Conservation (phyloP, 495 filamentous ascomycete genomes). For the Cudoniella acicularis region DNA sequence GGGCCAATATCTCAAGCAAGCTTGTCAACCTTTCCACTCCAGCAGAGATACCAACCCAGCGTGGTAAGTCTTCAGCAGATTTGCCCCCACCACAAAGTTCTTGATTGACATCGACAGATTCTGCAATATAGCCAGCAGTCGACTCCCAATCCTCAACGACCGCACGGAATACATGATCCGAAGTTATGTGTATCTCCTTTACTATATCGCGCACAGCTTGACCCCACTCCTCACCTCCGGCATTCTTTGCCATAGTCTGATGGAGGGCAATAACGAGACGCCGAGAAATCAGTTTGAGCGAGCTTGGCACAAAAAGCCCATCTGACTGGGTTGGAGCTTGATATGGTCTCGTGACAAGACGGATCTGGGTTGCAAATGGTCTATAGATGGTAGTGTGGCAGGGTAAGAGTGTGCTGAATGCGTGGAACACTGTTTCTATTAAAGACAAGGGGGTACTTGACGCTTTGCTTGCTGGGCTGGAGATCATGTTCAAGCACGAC, state of each 20-base stretch:
- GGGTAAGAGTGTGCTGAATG: slow-evolving; percentile 65
- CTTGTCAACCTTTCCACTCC: slow-evolving; percentile 65
- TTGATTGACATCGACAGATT: slow-evolving; percentile 31
- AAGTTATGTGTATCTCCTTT: slow-evolving; percentile 58
- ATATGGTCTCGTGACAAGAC: slow-evolving; percentile 49
- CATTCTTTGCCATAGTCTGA: slow-evolving; percentile 71
- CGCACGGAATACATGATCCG: slow-evolving; percentile 70
- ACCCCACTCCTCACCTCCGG: slow-evolving; percentile 67
- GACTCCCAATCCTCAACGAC: slow-evolving; percentile 77
- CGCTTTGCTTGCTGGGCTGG: slow-evolving; percentile 32
- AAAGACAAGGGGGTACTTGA: slow-evolving; percentile 38
- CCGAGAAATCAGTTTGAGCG: slow-evolving; percentile 49
- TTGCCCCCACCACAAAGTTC: slow-evolving; percentile 41
- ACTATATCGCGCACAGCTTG: slow-evolving; percentile 57
- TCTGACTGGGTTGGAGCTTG: slow-evolving; percentile 54
- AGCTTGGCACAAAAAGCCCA: slow-evolving; percentile 38
- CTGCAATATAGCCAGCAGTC: slow-evolving; percentile 34
- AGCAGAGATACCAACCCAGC: slow-evolving; percentile 67
- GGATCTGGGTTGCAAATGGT: slow-evolving; percentile 66
- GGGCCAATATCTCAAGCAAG: slow-evolving; percentile 55
- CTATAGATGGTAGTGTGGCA: slow-evolving; percentile 77
- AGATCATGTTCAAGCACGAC: slow-evolving; percentile 65
- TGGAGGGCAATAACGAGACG: slow-evolving; percentile 64
- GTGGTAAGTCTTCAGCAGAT: slow-evolving; percentile 47
- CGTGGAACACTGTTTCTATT: slow-evolving; percentile 58